These are phyloP conservation scores for Marasmius sp. DNA, from an alignment of 1,284 basidiomycete genomes.

Conservation along the genomic window DNA sequence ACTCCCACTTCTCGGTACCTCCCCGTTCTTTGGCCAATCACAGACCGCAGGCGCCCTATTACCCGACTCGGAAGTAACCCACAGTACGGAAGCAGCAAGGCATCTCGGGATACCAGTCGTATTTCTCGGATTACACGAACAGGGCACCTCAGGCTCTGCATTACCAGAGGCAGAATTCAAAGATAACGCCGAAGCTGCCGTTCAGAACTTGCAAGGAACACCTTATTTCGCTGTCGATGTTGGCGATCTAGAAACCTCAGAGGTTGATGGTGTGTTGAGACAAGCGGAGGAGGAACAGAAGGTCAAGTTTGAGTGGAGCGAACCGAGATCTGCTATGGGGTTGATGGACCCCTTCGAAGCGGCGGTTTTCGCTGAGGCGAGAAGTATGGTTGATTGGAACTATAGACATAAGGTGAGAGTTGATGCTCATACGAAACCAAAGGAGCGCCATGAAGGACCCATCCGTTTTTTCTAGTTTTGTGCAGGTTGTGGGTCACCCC, in stretches of 20 bases:
- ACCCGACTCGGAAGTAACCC: not conserved
- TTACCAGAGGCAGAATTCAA: conserved; percentile 65
- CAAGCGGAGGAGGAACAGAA: not conserved
- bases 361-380: conserved; percentile 72
- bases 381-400: conserved; percentile 91
- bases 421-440: not conserved
- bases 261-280: conserved; percentile 5
- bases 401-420: conserved; percentile 70
- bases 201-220: conserved; percentile 61
- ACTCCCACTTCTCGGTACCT: not conserved
- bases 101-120: conserved; percentile 43
- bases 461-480: conserved; percentile 64
- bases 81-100: conserved; percentile 20
- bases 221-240: conserved; percentile 84
- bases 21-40: conserved; percentile 1
- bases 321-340: conserved; percentile 64
- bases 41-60: not conserved
- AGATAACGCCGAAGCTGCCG: conserved; percentile 44
- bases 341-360: conserved; percentile 60
- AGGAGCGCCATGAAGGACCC: not conserved
- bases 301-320: conserved; percentile 57
- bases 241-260: conserved; percentile 41
- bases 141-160: conserved; percentile 43
- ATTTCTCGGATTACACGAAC: conserved; percentile 78
- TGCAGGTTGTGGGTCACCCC: conserved; percentile 79